Percentiles rank a stretch among this genome's conserved stretches.
phyloP scores from a whole-genome alignment of 1,284 basidiomycete species.

The Trichosporon asahii region DNA sequence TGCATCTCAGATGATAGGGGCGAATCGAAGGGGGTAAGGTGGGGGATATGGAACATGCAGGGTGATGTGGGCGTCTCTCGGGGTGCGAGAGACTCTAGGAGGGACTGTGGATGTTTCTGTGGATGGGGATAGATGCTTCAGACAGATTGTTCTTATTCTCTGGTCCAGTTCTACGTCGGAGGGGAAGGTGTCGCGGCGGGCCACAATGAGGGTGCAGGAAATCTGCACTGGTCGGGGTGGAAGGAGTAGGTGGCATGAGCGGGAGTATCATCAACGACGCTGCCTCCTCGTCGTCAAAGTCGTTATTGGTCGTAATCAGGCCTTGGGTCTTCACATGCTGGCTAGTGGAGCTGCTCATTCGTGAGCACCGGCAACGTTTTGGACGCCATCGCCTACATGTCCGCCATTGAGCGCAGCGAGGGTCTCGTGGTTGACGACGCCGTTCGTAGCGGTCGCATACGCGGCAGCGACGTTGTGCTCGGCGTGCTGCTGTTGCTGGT shows the following conservation, averaged over 20 bases:
- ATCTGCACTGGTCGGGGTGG: too few relatives aligned
- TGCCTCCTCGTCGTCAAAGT: not conserved
- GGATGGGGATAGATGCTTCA: not conserved
- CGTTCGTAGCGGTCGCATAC: not conserved
- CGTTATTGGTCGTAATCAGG: not conserved
- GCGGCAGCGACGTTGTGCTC: not conserved
- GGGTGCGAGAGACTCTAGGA: not conserved
- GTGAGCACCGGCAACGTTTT: not conserved
- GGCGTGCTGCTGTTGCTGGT: not conserved
- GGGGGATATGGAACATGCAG: not conserved
- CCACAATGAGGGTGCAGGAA: too few relatives aligned
- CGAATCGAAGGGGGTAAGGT: not conserved
- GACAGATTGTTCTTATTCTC: not conserved
- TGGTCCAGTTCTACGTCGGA: not conserved
- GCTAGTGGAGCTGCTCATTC: not conserved
- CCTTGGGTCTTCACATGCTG: not conserved
- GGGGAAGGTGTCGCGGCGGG: too few relatives aligned
- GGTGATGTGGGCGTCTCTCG: not conserved
- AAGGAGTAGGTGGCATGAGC: too few relatives aligned
- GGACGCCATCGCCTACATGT: not conserved
- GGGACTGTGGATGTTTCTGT: not conserved
- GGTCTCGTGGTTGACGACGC: constrained; percentile 3
- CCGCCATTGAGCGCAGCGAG: not conserved
- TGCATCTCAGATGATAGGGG: not conserved
- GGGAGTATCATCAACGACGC: not conserved